Evolutionary conservation across 768 basidiomycete species (phyloP).

Genomic region (Tephrocybe sp.): DNA sequence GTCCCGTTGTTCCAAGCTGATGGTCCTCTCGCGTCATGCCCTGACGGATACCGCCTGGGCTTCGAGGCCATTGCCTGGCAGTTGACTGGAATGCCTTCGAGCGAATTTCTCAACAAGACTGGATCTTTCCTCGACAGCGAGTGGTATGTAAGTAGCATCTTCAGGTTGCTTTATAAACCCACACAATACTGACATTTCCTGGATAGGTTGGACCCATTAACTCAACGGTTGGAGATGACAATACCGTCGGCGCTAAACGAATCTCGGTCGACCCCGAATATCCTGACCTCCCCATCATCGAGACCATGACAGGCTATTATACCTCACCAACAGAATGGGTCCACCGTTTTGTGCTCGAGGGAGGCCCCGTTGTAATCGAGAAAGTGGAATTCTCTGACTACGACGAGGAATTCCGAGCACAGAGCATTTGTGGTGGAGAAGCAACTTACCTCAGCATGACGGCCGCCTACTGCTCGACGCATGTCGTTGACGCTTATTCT

Average conservation of each 20-base stretch:
- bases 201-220: conserved; percentile 6
- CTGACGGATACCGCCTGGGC: conserved; percentile 1
- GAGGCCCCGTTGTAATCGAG: neutral
- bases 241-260: conserved; percentile 8
- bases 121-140: conserved; percentile 8
- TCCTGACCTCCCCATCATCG: neutral
- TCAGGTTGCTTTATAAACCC: too few relatives aligned
- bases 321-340: conserved; percentile 1
- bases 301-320: conserved; percentile 3
- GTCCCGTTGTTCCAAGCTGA: too few relatives aligned
- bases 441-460: conserved; percentile 13
- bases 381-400: neutral
- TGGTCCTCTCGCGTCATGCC: too few relatives aligned
- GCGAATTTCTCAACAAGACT: neutral
- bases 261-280: neutral
- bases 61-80: conserved; percentile 3
- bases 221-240: conserved; percentile 11
- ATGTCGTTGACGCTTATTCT: neutral
- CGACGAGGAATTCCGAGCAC: conserved; percentile 8
- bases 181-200: neutral
- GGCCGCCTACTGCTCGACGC: conserved; percentile 5
- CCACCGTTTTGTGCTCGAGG: neutral
- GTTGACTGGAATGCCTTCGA: neutral
- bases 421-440: conserved; percentile 14
- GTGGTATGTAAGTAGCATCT: conserved; percentile 10